Evolutionary conservation across 73 alveolate genomes (phyloP), one percentile per base, ranked within the genome.

Genomic region (Paramecium caudatum): DNA sequence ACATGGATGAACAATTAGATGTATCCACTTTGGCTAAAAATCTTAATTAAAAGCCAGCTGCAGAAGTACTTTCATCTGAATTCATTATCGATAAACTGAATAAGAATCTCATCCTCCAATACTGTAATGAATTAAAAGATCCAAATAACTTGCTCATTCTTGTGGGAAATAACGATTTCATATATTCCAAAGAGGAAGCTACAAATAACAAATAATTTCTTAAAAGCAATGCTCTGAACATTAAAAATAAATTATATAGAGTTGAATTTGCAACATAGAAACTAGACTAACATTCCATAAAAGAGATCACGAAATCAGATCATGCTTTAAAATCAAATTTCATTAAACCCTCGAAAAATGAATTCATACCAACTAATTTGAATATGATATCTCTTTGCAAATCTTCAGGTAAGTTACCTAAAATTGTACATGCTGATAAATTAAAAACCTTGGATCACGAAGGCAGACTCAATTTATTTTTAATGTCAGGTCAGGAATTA

Each of bases 311-410:
- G 8, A 74, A 21, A 37, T 12, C 7, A n/a, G 88, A 74, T 37
- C n/a, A 37, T 15, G 43, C 3, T 15, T 5, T 74, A 9, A 2
- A 74, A 74, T 12, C 10, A 0, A 6, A 36, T 15, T 74, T 74
- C 55, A 47, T 21, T 1, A 41, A 74, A 74, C 88, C 88, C 0
- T 43, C 7, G 43, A 36, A 43, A 23, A 74, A 74, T 74, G 88
- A 74, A 45, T 74, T 74, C 37, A 74, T 74, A n/a, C 88, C 88
- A 37, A 3, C 36, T 16, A 21, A 74, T 17, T 45, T 74, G 25
- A 25, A 74, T 34, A 23, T 74, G 19, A 39, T 74, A 3, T 74
- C 88, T 21, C 39, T 74, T 1, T 74, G 88, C n/a, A 34, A 74
- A 17, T 39, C 50, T 8, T 13, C 17, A 3, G 25, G 32, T 34